Evolutionary conservation across 2,329 filamentous ascomycete species (phyloP), one percentile per base, ranked within the genome.

Genomic region (Aspergillus pseudoterreus): DNA sequence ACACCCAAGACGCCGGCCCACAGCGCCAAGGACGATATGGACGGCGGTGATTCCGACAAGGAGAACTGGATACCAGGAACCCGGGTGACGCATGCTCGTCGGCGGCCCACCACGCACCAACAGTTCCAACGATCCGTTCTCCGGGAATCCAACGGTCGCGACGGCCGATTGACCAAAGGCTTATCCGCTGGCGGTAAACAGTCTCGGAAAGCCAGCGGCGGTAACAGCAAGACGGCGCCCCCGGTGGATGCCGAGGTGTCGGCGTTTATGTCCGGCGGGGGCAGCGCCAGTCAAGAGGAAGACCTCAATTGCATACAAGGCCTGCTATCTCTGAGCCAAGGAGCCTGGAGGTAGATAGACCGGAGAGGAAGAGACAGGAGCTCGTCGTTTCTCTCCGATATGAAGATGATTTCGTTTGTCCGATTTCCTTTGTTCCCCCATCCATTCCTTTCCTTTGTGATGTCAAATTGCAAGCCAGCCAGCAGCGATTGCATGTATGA

Each of bases 251-350:
- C 81, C 4, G 87, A 94, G 46, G 79, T 92, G 41, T 82, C 87
- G 56, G 78, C 77, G 3, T 92, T 92, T 69, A 92, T 94, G 86
- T 83, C 56, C 83, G 82, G 65, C 45, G 66, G 56, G 54, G 64
- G 58, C 5, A 60, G 61, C 24, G 85, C 83, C 8, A 85, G 85
- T 65, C 90, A 90, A 71, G 85, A 84, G 67, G 82, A 85, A 51
- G 92, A 96, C 66, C 78, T 95, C 69, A 90, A 95, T 66, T 95
- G 90, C 65, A 86, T 96, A 43, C 90, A 92, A 49, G 90, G 90
- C n/a, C 73, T 97, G 57, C 71, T 96, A 56, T 92, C 89, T 46
- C 78, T 97, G 43, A 95, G 90, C 63, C 89, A 95, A 72, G 92
- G 92, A n/a, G 90, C 90, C 65, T 96, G 92, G 91, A 81, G 83